Percentiles rank a stretch among this genome's conserved stretches.
These are phyloP conservation scores for Salinomyces thailandicus DNA, from an alignment of 2,329 filamentous ascomycete genomes.

Conservation along the genomic window DNA sequence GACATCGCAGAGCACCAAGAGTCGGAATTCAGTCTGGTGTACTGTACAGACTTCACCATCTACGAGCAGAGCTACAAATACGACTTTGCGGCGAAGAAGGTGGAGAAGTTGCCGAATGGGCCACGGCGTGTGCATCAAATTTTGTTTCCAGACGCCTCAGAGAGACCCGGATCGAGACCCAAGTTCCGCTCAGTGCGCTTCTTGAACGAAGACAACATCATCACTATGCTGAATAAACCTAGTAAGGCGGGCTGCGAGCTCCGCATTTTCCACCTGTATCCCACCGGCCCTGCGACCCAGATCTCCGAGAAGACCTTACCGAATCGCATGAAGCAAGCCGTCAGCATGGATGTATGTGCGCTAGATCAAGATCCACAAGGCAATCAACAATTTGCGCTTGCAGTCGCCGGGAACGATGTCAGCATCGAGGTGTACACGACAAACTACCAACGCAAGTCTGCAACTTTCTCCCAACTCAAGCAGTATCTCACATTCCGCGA, in stretches of 20 bases:
- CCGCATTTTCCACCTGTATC: slow-evolving; percentile 49
- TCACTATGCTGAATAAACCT: slow-evolving; percentile 47
- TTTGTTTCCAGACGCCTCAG: slow-evolving; percentile 16
- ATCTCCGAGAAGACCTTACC: slow-evolving; percentile 51
- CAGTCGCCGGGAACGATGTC: slow-evolving; percentile 68
- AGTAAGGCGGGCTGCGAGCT: slow-evolving; percentile 47
- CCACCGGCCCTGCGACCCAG: slow-evolving; percentile 42
- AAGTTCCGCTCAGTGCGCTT: slow-evolving; percentile 49
- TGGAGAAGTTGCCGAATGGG: slow-evolving; percentile 30
- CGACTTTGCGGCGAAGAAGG: slow-evolving; percentile 34
- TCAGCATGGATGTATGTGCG: slow-evolving; percentile 65
- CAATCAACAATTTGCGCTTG: slow-evolving; percentile 67
- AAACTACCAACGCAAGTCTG: slow-evolving; percentile 50
- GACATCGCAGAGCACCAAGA: slow-evolving; percentile 56
- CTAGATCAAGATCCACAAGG: slow-evolving; percentile 49
- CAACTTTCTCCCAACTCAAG: slow-evolving; percentile 39
- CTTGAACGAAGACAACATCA: slow-evolving; percentile 40
- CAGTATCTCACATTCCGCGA: slow-evolving; percentile 43
- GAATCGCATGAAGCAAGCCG: slow-evolving; percentile 59
- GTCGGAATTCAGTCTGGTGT: slow-evolving; percentile 60
- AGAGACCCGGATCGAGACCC: slow-evolving; percentile 26
- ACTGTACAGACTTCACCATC: slow-evolving; percentile 67
- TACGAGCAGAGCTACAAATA: slow-evolving; percentile 53
- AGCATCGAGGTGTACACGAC: slow-evolving; percentile 70
- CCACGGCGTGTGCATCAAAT: slow-evolving; percentile 33